Conservation (phyloP, 2,329 filamentous ascomycete species). For the Cercospora zeae-maydis region DNA sequence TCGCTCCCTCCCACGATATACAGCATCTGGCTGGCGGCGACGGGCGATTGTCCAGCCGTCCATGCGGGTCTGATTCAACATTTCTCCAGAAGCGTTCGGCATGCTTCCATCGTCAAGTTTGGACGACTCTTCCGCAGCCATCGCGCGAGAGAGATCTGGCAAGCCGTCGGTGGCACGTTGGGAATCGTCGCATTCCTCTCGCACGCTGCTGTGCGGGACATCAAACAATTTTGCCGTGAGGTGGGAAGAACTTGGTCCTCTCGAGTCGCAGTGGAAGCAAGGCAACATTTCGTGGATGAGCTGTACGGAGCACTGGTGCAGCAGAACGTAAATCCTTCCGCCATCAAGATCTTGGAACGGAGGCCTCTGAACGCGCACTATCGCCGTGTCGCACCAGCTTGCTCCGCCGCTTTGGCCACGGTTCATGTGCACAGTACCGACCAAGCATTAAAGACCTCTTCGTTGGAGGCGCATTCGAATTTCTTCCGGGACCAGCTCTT, state of each 20-base stretch:
- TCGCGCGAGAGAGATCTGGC: constrained; percentile 19
- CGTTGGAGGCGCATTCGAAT: neutral
- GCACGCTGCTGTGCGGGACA: constrained; percentile 23
- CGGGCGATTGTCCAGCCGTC: constrained; percentile 18
- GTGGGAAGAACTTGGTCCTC: constrained; percentile 15
- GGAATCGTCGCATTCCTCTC: constrained; percentile 23
- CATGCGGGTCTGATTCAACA: constrained; percentile 15
- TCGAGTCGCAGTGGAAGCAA: neutral
- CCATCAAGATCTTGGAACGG: constrained; percentile 16
- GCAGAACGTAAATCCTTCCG: constrained; percentile 12
- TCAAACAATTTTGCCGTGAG: constrained; percentile 19
- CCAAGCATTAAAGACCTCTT: neutral
- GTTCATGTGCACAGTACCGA: neutral
- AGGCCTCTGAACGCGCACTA: constrained; percentile 19
- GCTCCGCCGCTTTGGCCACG: constrained; percentile 12
- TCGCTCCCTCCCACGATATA: constrained; percentile 24
- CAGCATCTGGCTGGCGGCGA: constrained; percentile 21
- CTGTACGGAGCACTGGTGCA: constrained; percentile 18
- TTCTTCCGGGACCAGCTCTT: neutral
- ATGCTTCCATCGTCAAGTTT: constrained; percentile 19
- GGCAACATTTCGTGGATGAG: constrained; percentile 16
- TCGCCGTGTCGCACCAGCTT: constrained; percentile 19
- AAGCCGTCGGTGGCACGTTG: constrained; percentile 17
- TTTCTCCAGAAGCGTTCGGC: constrained; percentile 14
- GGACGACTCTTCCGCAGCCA: constrained; percentile 15